Conservation (phyloP, 805 yeast genomes). For the Metschnikowia bowlesiae region DNA sequence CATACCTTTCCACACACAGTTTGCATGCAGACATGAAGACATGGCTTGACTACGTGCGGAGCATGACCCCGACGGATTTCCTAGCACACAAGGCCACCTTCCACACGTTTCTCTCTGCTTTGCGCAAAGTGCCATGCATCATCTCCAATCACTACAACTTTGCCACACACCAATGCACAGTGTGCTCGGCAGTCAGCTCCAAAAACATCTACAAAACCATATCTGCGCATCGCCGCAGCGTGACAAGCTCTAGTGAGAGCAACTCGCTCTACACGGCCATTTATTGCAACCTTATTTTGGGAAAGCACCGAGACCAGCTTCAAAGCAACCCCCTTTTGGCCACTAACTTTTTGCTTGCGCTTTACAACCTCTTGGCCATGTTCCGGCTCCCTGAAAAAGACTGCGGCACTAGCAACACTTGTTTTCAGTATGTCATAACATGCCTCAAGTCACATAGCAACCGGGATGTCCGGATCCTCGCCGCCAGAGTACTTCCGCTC, state of each 20-base stretch:
- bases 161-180: constrained; percentile 27
- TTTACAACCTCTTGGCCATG: constrained; percentile 49
- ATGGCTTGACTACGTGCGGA: constrained; percentile 23
- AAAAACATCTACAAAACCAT: constrained; percentile 25
- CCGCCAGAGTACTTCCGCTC: constrained; percentile 52
- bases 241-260: constrained; percentile 22
- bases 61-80: constrained; percentile 5
- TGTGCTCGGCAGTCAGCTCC: constrained; percentile 31
- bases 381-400: constrained; percentile 43
- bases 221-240: constrained; percentile 19
- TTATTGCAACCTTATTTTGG: constrained; percentile 18
- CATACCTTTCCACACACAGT: constrained; percentile 1
- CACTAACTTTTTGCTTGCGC: constrained; percentile 42
- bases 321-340: constrained; percentile 23
- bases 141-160: constrained; percentile 32
- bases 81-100: constrained; percentile 13
- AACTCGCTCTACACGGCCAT: constrained; percentile 22
- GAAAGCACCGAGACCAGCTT: constrained; percentile 6
- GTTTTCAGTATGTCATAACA: constrained; percentile 39
- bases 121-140: constrained; percentile 44
- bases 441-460: constrained; percentile 38
- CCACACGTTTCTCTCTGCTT: constrained; percentile 32
- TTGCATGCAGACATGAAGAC: not conserved
- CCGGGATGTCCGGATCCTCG: constrained; percentile 53
- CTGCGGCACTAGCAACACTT: constrained; percentile 17